Evolutionary conservation across 306 rosid genomes (phyloP), one percentile per base, ranked within the genome.

Genomic region (Rosa lucieae): DNA sequence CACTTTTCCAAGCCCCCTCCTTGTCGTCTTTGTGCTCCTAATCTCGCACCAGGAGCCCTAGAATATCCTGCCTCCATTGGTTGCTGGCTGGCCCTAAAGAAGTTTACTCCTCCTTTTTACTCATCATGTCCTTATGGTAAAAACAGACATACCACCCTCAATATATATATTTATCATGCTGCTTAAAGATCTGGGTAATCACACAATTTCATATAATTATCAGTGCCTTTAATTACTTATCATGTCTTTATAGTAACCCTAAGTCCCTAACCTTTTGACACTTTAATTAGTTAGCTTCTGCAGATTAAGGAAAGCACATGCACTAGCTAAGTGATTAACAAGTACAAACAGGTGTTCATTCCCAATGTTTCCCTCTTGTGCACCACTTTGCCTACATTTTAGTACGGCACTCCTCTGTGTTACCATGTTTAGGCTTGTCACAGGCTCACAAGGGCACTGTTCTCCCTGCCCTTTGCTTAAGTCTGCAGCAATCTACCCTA

Each of bases 401-500:
- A 55, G 87, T 79, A 88, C 90, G 87, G 85, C 77, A 42, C 63
- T 56, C 75, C 17, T 76, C 68, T 73, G 80, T 84, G 84, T 84
- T 85, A 79, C 91, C 79, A 67, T 65, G 77, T 87, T 87, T 74
- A 55, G 87, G 80, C n/a, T n/a, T n/a, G 89, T 89, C 90, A 82
- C 84, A 40, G 72, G 48, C n/a, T 67, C 29, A 67, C 72, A 67
- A 83, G 79, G 75, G 40, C 88, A 75, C 86, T 81, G 63, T 86
- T 83, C 83, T 40, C 7, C 75, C 74, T 81, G 42, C 49, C 49
- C 80, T 79, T 75, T 74, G 84, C 80, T 72, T 18, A 66, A 67
- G 66, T 53, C 56, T 47, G 43, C 68, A 61, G 51, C 29, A 32
- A 62, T 26, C 55, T 73, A 66, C 37, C 58, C 61, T 17, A 42